These are phyloP conservation scores for Xylaria sp. DNA, from an alignment of 2,329 filamentous ascomycete species.

Conservation along the genomic window DNA sequence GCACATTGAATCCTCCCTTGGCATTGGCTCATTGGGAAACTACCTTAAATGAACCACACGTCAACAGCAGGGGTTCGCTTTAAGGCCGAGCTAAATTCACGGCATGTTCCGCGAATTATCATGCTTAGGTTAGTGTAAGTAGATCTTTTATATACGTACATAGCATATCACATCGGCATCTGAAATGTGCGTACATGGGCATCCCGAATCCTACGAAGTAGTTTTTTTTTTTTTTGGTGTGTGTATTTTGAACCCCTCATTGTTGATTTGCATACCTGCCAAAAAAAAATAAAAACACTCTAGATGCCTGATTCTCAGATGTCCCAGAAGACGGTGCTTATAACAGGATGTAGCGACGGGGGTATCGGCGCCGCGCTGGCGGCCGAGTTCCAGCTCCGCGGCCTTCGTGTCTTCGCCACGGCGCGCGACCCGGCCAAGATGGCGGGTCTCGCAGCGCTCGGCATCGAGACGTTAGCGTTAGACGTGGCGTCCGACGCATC, in stretches of 20 bases:
- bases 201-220: background rate
- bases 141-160: background rate
- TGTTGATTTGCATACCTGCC: background rate
- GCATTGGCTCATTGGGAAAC: background rate
- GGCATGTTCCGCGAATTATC: constrained; percentile 2
- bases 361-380: constrained; percentile 50
- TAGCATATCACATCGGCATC: background rate
- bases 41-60: background rate
- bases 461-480: constrained; percentile 45
- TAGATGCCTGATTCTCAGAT: constrained; percentile 17
- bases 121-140: background rate
- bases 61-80: constrained; percentile 1
- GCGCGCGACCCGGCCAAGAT: constrained; percentile 46
- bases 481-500: constrained; percentile 48
- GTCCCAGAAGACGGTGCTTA: constrained; percentile 45
- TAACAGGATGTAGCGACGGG: constrained; percentile 51
- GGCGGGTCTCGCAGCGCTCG: constrained; percentile 41
- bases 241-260: background rate
- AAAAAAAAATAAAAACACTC: background rate
- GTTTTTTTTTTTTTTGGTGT: too few species aligned
- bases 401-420: constrained; percentile 50
- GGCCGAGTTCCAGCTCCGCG: constrained; percentile 48
- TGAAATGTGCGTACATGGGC: background rate
- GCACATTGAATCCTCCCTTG: constrained; percentile 1
- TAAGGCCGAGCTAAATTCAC: background rate